Evolutionary conservation across 371 early-diverging fungal genomes (phyloP), one percentile per base, ranked within the genome.

Genomic region (Catenaria anguillulae): DNA sequence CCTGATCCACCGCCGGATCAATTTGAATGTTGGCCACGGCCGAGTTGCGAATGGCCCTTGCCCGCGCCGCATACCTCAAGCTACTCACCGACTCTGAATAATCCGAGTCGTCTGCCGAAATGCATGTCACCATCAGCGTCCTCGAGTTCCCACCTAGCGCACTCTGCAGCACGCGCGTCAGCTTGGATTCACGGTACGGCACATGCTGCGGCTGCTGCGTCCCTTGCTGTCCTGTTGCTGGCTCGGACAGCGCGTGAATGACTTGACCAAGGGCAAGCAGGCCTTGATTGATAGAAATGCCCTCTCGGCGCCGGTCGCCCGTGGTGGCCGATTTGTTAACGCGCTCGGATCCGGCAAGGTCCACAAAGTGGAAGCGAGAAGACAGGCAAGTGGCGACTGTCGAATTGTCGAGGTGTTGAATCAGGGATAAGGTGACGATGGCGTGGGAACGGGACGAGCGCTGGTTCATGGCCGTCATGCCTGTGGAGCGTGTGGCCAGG

Each of bases 271-370:
- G 79, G 0, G 95, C 96, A 42, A 98, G 77, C 12, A 99, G 82
- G 15, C 99, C 99, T 21, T 89, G 87, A 72, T 99, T 99, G 70
- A 99, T 99, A 42, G 88, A 84, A 62, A 98, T 99, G 48, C 96
- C 93, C 73, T 99, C 99, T 72, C 89, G 91, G 54, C 87, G 85
- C 58, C 92, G 81, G 55, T 91, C 95, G n/a, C 98, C 99, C 55
- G 84, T 86, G 2, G 97, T 93, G 36, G 87, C 80, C 2, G 99
- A 97, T 48, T 90, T 81, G 73, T 98, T 99, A 26, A 98, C 78
- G 61, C 99, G 83, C 74, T 99, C 99, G 45, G 92, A 91, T 29
- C 99, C 99, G 37, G 99, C 99, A 66, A 99, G 75, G 80, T 99
- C 99, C 45, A 99, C 99, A 82, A 99, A 99, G 70, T 96, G 90